Evolutionary conservation across 2,329 filamentous ascomycete species (phyloP).

Genomic region (Chalaropsis ovoidea): DNA sequence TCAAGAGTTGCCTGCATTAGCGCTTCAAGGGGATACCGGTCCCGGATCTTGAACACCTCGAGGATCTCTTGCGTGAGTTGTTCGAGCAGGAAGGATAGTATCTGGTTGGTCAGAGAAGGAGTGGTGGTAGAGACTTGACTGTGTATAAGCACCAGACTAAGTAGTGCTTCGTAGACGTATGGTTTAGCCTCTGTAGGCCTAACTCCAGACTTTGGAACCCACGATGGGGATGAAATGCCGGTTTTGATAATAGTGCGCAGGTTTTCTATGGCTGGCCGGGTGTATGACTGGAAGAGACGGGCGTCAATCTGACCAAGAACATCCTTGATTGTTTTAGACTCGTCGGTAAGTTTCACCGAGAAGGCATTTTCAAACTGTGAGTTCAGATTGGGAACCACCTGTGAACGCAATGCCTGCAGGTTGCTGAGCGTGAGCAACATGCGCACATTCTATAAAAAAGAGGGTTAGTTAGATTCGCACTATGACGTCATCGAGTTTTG

Average conservation of each 20-base stretch:
- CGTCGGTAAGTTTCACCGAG: constrained; percentile 85
- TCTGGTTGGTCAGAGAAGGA: constrained; percentile 62
- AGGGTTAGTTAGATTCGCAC: neutral
- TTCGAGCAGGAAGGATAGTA: constrained; percentile 80
- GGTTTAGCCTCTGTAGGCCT: constrained; percentile 67
- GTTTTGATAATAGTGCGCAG: constrained; percentile 60
- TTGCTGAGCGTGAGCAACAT: constrained; percentile 93
- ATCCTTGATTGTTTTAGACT: constrained; percentile 83
- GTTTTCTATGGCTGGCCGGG: constrained; percentile 59
- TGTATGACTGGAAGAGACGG: constrained; percentile 86
- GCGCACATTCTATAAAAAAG: constrained; percentile 59
- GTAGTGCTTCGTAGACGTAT: constrained; percentile 80
- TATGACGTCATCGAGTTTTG: neutral
- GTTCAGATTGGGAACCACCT: constrained; percentile 80
- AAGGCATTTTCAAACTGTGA: constrained; percentile 89
- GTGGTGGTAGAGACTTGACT: constrained; percentile 77
- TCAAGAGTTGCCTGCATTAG: constrained; percentile 97
- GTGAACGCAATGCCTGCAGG: constrained; percentile 67
- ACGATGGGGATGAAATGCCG: constrained; percentile 61
- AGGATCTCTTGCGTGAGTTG: constrained; percentile 71
- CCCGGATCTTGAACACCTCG: constrained; percentile 59
- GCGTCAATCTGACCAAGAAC: constrained; percentile 84
- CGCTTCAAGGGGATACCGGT: constrained; percentile 62
- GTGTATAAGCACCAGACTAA: constrained; percentile 81
- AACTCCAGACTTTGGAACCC: constrained; percentile 50